Conservation (phyloP, 2,329 filamentous ascomycete species). For the Colletotrichum orbiculare region DNA sequence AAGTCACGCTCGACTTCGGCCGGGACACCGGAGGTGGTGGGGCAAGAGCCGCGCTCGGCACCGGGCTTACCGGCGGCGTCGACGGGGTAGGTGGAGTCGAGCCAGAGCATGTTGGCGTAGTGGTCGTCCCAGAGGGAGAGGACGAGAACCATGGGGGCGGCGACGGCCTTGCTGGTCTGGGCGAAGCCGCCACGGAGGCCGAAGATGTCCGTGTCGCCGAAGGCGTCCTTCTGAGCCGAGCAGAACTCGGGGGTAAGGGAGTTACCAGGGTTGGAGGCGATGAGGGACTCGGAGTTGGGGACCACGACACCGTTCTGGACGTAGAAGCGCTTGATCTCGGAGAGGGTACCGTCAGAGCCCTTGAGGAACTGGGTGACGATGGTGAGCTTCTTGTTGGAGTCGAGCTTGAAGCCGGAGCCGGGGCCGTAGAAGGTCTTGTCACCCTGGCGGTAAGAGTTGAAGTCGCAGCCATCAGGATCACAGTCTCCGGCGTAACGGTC, state of each 20-base stretch:
- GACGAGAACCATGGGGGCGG: conserved; percentile 58
- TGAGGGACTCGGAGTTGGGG: conserved; percentile 59
- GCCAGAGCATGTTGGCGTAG: conserved; percentile 64
- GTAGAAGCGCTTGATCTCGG: conserved; percentile 73
- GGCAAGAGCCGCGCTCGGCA: conserved; percentile 64
- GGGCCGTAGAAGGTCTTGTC: conserved; percentile 71
- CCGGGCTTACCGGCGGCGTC: conserved; percentile 52
- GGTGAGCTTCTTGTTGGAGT: conserved; percentile 70
- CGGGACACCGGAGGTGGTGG: conserved; percentile 63
- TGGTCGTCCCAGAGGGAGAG: conserved; percentile 70
- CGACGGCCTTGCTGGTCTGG: conserved; percentile 62
- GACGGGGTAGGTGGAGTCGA: conserved; percentile 74
- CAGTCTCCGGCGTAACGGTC: conserved; percentile 71
- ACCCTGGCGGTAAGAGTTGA: conserved; percentile 76
- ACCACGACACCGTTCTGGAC: conserved; percentile 71
- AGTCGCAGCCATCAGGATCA: conserved; percentile 77
- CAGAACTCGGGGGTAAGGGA: conserved; percentile 70
- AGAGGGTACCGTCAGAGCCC: conserved; percentile 61
- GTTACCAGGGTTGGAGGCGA: conserved; percentile 54
- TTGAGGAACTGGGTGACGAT: conserved; percentile 74
- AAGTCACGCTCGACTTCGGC: conserved; percentile 57
- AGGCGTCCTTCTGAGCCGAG: conserved; percentile 65
- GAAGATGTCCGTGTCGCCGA: conserved; percentile 67
- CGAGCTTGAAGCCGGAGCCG: conserved; percentile 63
- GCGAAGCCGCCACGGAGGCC: conserved; percentile 65